Conservation (phyloP, 306 rosid genomes). For the Vigna mungo region DNA sequence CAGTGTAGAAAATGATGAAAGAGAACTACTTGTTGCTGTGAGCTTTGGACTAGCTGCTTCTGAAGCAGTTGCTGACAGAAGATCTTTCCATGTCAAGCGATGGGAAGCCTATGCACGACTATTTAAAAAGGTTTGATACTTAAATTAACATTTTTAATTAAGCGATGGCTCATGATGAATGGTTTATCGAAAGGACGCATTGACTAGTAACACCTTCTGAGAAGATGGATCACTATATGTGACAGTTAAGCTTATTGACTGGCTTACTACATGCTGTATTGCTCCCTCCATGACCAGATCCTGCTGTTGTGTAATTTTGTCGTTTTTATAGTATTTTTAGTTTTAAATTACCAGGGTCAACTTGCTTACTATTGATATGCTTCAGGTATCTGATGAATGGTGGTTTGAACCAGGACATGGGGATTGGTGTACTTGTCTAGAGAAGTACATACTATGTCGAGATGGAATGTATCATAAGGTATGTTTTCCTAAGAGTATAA, state of each 20-base stretch:
- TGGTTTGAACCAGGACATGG: conserved; percentile 99
- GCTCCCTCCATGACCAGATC: not conserved
- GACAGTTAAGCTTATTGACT: conserved; percentile 25
- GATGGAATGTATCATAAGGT: conserved; percentile 99
- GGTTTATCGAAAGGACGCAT: conserved; percentile 4
- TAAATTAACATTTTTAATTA: conserved; percentile 16
- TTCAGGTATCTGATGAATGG: conserved; percentile 93
- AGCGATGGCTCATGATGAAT: conserved; percentile 10
- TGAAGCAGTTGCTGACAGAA: conserved; percentile 90
- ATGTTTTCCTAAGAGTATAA: conserved; percentile 39
- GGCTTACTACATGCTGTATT: conserved; percentile 23
- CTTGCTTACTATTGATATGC: conserved; percentile 33
- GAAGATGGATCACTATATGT: conserved; percentile 33
- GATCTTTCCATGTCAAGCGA: conserved; percentile 77
- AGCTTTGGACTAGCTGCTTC: conserved; percentile 87
- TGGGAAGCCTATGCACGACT: conserved; percentile 94
- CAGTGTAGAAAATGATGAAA: conserved; percentile 86
- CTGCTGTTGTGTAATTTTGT: conserved; percentile 31
- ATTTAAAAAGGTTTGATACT: conserved; percentile 75
- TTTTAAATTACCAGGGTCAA: not conserved
- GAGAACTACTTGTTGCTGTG: conserved; percentile 89
- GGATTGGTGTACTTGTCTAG: conserved; percentile 94
- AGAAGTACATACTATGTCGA: conserved; percentile 82
- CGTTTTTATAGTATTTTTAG: conserved; percentile 10
- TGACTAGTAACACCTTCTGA: conserved; percentile 31